These are phyloP conservation scores for Sporothrix phasma DNA, from an alignment of 2,329 filamentous ascomycete species.

Conservation along the genomic window DNA sequence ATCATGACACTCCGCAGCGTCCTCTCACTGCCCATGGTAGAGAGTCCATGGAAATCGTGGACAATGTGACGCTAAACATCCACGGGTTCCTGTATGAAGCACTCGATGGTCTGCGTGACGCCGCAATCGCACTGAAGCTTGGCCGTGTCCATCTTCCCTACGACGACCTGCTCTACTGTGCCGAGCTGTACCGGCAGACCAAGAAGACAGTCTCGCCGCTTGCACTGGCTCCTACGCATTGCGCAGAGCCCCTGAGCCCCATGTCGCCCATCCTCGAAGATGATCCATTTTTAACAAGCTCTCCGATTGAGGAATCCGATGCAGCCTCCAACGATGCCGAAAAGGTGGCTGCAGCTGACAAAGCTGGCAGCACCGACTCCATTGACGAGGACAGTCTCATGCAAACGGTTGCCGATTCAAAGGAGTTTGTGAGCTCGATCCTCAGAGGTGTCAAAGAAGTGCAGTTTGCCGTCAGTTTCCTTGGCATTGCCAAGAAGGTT, in stretches of 20 bases:
- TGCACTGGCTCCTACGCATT: slow-evolving; percentile 23
- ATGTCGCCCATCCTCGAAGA: slow-evolving; percentile 10
- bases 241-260: slow-evolving; percentile 15
- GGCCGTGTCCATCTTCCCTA: slow-evolving; percentile 84
- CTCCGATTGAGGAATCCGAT: background rate
- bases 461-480: slow-evolving; percentile 86
- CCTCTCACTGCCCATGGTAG: slow-evolving; percentile 71
- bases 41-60: slow-evolving; percentile 79
- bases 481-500: slow-evolving; percentile 75
- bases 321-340: background rate
- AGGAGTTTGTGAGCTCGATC: slow-evolving; percentile 83
- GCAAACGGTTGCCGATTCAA: slow-evolving; percentile 80
- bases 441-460: slow-evolving; percentile 91
- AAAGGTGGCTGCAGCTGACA: background rate
- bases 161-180: slow-evolving; percentile 66
- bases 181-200: slow-evolving; percentile 43
- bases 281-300: background rate
- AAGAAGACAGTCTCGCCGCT: slow-evolving; percentile 29
- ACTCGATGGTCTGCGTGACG: slow-evolving; percentile 78
- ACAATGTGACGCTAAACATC: slow-evolving; percentile 79
- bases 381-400: slow-evolving; percentile 52
- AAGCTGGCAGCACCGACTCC: background rate
- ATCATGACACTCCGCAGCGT: slow-evolving; percentile 78
- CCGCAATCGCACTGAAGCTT: slow-evolving; percentile 80
- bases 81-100: slow-evolving; percentile 84